A percentile compares a stretch with the other conserved stretches of the same genome.
phyloP scores from a whole-genome alignment of 2,329 filamentous ascomycete species.

The Achaetomium macrosporum region DNA sequence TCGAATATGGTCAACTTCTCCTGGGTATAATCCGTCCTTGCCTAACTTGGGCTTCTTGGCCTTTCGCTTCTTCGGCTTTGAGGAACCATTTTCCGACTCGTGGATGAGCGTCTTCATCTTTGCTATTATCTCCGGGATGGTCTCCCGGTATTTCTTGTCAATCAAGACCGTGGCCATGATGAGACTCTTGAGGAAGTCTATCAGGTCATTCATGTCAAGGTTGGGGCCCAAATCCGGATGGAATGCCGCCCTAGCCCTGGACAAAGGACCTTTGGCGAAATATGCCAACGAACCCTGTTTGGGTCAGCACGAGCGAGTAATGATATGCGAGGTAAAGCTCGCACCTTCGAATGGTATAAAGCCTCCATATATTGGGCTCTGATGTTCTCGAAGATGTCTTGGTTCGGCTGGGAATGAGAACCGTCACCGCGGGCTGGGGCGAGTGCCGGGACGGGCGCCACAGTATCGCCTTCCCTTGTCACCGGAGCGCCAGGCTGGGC shows the following conservation, averaged over 20 bases:
- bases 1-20: conserved; percentile 58
- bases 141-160: conserved; percentile 75
- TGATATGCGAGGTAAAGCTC: conserved; percentile 25
- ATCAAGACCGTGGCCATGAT: conserved; percentile 61
- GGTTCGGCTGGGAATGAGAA: conserved; percentile 34
- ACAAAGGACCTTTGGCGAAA: conserved; percentile 76
- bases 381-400: conserved; percentile 53
- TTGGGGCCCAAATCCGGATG: conserved; percentile 56
- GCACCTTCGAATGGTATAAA: conserved; percentile 58
- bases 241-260: conserved; percentile 66
- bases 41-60: conserved; percentile 61
- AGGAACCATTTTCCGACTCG: conserved; percentile 45
- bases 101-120: conserved; percentile 52
- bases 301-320: conserved; percentile 13
- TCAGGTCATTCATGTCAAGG: conserved; percentile 56
- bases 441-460: conserved; percentile 6
- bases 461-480: background rate
- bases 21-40: conserved; percentile 62
- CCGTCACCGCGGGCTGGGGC: conserved; percentile 18
- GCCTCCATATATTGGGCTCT: conserved; percentile 54
- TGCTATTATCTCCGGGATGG: conserved; percentile 55
- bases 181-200: conserved; percentile 63
- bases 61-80: conserved; percentile 45
- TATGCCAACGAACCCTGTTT: conserved; percentile 68
- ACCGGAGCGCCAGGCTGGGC: background rate